phyloP scores from a whole-genome alignment of 495 filamentous ascomycete genomes.

The Penicillium waksmanii region DNA sequence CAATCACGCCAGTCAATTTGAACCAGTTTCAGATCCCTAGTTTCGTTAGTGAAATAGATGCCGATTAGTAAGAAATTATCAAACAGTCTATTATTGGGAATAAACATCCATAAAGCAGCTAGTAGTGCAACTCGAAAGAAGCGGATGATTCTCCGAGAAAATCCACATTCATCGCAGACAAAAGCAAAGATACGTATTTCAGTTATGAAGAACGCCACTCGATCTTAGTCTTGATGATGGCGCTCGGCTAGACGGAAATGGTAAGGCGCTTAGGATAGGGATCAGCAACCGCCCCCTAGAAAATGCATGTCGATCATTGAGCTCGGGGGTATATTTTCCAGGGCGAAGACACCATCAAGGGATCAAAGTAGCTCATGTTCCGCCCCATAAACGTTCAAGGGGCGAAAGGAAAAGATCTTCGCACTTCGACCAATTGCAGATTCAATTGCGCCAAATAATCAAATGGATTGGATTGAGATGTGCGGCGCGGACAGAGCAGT shows the following conservation, averaged over 20 bases:
- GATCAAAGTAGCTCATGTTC: not conserved
- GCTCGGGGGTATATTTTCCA: not conserved
- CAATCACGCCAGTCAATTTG: no score
- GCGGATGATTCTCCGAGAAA: no score
- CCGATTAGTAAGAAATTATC: no score
- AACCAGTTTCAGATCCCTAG: no score
- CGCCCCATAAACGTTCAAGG: slow-evolving; percentile 2
- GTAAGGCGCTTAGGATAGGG: not conserved
- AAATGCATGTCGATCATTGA: slow-evolving; percentile 2
- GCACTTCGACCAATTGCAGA: not conserved
- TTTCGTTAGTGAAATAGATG: no score
- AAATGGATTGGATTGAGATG: not conserved
- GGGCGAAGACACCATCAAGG: not conserved
- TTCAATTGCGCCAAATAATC: not conserved
- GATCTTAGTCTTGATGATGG: not conserved
- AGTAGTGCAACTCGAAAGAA: no score
- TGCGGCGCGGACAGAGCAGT: not conserved
- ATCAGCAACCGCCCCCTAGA: not conserved
- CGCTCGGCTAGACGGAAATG: slow-evolving; percentile 1
- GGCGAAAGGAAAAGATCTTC: not conserved
- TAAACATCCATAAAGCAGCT: no score
- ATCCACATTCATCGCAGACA: no score
- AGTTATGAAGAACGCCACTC: not conserved
- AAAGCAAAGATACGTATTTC: not conserved
- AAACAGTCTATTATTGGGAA: no score